Percentiles rank a stretch among this genome's conserved stretches.
phyloP scores from a whole-genome alignment of 306 rosid species.

The Medicago ruthenica region DNA sequence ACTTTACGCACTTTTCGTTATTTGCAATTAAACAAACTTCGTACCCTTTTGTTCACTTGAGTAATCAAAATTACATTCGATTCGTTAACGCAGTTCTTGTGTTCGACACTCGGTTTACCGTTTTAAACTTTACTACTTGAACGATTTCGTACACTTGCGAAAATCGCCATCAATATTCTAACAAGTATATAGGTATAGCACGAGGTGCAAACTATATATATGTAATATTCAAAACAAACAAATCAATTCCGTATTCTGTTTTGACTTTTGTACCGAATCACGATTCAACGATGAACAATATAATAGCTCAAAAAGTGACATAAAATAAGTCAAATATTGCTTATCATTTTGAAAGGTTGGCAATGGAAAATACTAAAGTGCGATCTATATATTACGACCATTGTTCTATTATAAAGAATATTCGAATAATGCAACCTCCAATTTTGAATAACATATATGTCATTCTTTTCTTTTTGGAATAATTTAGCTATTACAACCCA shows the following conservation, averaged over 20 bases:
- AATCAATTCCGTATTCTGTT: not conserved
- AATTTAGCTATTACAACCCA: not conserved
- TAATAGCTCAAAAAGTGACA: not conserved
- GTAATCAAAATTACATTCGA: too few relatives aligned
- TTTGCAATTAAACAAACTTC: too few relatives aligned
- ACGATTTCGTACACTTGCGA: too few relatives aligned
- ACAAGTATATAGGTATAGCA: not conserved
- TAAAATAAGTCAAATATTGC: not conserved
- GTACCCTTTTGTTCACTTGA: too few relatives aligned
- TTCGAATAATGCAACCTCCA: not conserved
- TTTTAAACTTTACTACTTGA: too few relatives aligned
- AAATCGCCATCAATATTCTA: too few relatives aligned
- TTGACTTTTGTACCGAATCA: not conserved
- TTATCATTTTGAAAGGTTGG: not conserved
- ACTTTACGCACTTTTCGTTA: too few relatives aligned
- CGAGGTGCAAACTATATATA: too few relatives aligned
- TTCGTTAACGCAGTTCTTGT: too few relatives aligned
- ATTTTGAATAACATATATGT: not conserved
- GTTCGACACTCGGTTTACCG: too few relatives aligned
- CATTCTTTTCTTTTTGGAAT: not conserved
- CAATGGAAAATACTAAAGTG: not conserved
- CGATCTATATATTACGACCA: not conserved
- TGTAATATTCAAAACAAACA: not conserved
- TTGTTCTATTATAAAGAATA: not conserved
- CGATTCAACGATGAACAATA: not conserved